Base-by-base conservation (phyloP, 495 filamentous ascomycete genomes). In the Xylaria telfairii region DNA sequence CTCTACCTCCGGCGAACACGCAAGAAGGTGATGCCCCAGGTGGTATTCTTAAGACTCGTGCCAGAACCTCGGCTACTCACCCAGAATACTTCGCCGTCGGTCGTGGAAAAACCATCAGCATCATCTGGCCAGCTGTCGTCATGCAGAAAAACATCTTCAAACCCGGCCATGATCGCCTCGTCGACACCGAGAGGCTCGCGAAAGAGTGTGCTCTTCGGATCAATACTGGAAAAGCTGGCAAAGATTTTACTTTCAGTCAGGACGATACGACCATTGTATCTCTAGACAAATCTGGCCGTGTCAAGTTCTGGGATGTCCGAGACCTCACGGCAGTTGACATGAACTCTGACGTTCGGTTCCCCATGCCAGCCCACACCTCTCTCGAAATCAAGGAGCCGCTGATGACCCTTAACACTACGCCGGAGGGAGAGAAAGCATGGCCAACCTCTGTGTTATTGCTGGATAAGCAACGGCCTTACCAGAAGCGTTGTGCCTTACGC, bases 251-350 rank as follows among this genome's bases (percentile, higher is more conserved):
- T 57, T 99, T 99, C 82, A 97, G 94, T 78, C 93, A 95, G 75
- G 96, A 98, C 81, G 96, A 99, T 77, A 92, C 91, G 1, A 88
- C 93, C 32, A 94, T 99, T 76, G 95, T 95, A 28, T 97, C 96
- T 56, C 89, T 99, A 44, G 96, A 99, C 78, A 98, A 98, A 83
- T 93, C 93, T 66, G 96, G 96, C 21, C 90, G 92, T 67, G 88
- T 98, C 71, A 94, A 95, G 77, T 95, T 99, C 84, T 99, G 96
- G 96, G 96, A 99, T 77, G 91, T 97, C 68, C 90, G 91, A 44
- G 89, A 92, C 49, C 84, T 97, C 42, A 88, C 91, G 0, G 85
- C 89, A 67, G 81, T 79, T 70, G 86, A 84, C 72, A 82, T 83
- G 39, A 85, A 84, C 67, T 87, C 82, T 56, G 90, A 87, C 71